Evolutionary conservation across 1,284 basidiomycete species (phyloP).

Genomic region (Bjerkandera adusta): DNA sequence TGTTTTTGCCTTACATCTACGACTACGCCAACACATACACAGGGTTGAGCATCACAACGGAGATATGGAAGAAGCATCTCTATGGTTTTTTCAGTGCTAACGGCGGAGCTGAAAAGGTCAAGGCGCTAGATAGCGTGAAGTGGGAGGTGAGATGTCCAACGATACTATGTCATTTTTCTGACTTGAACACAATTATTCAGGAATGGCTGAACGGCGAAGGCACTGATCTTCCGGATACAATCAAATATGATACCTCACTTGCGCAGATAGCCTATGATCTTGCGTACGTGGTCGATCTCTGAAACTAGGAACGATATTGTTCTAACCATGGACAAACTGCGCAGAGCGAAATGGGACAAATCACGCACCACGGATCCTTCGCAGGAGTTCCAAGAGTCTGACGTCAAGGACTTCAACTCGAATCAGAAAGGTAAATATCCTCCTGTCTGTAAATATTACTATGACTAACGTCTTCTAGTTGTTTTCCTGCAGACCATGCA

Average conservation of each 20-base stretch:
- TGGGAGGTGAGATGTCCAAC: constrained; percentile 65
- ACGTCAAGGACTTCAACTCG: constrained; percentile 57
- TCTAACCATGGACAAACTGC: too few species aligned
- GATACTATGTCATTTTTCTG: neutral
- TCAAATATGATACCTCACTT: constrained; percentile 83
- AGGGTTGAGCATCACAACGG: constrained; percentile 84
- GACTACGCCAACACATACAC: constrained; percentile 81
- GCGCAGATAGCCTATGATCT: constrained; percentile 41
- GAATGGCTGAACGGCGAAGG: constrained; percentile 90
- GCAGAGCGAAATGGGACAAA: constrained; percentile 5
- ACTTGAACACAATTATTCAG: constrained; percentile 32
- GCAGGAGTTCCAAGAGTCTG: constrained; percentile 43
- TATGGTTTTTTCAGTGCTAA: constrained; percentile 74
- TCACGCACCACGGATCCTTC: neutral
- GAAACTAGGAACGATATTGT: too few species aligned
- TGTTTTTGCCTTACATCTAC: constrained; percentile 79
- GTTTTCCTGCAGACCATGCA: constrained; percentile 76
- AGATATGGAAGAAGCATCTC: constrained; percentile 87
- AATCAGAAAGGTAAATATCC: constrained; percentile 62
- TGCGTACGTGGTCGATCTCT: constrained; percentile 12
- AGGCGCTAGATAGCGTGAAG: constrained; percentile 72
- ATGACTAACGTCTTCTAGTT: constrained; percentile 36
- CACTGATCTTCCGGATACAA: constrained; percentile 70
- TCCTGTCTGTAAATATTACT: neutral
- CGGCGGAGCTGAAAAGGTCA: constrained; percentile 60